Percentiles rank a stretch among this genome's conserved stretches.
phyloP scores from a whole-genome alignment of 2,329 filamentous ascomycete species.

The Tolypocladium pustulatum region DNA sequence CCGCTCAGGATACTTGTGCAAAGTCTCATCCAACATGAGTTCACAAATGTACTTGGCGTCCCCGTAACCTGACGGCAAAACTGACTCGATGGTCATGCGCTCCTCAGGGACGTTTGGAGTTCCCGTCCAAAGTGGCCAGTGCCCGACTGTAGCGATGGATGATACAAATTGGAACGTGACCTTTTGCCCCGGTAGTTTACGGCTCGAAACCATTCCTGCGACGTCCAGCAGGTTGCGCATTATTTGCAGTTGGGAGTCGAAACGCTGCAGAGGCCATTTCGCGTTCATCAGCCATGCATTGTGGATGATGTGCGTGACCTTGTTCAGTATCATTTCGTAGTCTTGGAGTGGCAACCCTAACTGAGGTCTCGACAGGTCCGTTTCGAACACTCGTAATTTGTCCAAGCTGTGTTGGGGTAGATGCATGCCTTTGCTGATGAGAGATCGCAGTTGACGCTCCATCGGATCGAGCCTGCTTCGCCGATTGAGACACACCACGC shows the following conservation, averaged over 20 bases:
- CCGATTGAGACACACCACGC: slow-evolving; percentile 35
- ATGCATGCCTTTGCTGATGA: not conserved
- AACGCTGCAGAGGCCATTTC: slow-evolving; percentile 20
- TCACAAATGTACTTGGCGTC: slow-evolving; percentile 43
- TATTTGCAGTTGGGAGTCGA: slow-evolving; percentile 30
- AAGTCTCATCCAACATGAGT: slow-evolving; percentile 35
- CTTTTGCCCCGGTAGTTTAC: not conserved
- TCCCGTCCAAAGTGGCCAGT: slow-evolving; percentile 12
- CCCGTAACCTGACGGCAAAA: slow-evolving; percentile 35
- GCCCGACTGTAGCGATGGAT: slow-evolving; percentile 26
- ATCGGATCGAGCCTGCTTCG: not conserved
- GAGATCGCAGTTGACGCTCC: not conserved
- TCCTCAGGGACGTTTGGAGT: slow-evolving; percentile 30
- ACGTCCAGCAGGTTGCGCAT: slow-evolving; percentile 36
- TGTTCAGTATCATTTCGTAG: slow-evolving; percentile 24
- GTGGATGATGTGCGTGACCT: slow-evolving; percentile 38
- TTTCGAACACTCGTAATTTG: not conserved
- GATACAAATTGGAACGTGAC: slow-evolving; percentile 29
- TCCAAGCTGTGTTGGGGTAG: not conserved
- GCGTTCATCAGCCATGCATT: slow-evolving; percentile 40
- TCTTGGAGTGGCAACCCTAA: slow-evolving; percentile 28
- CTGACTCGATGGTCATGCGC: slow-evolving; percentile 23
- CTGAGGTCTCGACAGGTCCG: slow-evolving; percentile 14
- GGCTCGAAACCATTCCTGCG: slow-evolving; percentile 19
- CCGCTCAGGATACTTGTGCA: slow-evolving; percentile 26